Evolutionary conservation across 805 yeast species (phyloP).

Genomic region (Priceomyces melissophilus): DNA sequence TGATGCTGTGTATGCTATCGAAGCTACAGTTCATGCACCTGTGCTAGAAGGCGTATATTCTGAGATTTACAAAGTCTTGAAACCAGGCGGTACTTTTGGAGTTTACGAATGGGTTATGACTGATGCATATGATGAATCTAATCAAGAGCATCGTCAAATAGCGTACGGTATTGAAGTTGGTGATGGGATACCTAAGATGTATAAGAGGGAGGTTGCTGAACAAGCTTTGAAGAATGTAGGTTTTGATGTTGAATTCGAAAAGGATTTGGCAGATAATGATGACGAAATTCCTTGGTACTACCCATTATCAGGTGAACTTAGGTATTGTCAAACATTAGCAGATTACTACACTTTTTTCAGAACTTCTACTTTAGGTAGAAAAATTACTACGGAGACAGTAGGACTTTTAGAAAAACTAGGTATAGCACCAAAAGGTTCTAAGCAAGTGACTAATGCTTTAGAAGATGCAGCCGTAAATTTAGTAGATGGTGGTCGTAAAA

Average conservation of each 20-base stretch:
- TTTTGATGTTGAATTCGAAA: constrained; percentile 69
- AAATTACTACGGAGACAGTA: constrained; percentile 74
- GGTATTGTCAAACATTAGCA: constrained; percentile 70
- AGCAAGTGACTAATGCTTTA: constrained; percentile 84
- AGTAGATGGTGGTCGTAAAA: constrained; percentile 87
- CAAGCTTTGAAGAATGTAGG: constrained; percentile 84
- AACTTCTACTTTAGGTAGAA: constrained; percentile 84
- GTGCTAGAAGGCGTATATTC: constrained; percentile 91
- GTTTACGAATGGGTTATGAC: constrained; percentile 99
- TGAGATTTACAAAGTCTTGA: constrained; percentile 90
- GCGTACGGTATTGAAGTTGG: constrained; percentile 98
- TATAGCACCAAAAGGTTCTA: constrained; percentile 86
- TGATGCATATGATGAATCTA: constrained; percentile 80
- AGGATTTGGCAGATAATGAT: constrained; percentile 77
- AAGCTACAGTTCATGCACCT: constrained; percentile 98
- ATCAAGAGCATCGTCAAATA: constrained; percentile 86
- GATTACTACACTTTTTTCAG: constrained; percentile 85
- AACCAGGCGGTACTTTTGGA: constrained; percentile 97
- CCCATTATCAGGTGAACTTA: constrained; percentile 94
- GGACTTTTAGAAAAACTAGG: constrained; percentile 81
- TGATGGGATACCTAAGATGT: constrained; percentile 99
- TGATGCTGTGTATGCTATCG: constrained; percentile 97
- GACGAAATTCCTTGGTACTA: constrained; percentile 97
- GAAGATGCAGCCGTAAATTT: constrained; percentile 97
- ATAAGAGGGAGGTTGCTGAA: constrained; percentile 77